Percentiles rank a stretch among this genome's conserved stretches.
Conservation (phyloP, 805 yeast species). For the Saturnispora kantuleensis region DNA sequence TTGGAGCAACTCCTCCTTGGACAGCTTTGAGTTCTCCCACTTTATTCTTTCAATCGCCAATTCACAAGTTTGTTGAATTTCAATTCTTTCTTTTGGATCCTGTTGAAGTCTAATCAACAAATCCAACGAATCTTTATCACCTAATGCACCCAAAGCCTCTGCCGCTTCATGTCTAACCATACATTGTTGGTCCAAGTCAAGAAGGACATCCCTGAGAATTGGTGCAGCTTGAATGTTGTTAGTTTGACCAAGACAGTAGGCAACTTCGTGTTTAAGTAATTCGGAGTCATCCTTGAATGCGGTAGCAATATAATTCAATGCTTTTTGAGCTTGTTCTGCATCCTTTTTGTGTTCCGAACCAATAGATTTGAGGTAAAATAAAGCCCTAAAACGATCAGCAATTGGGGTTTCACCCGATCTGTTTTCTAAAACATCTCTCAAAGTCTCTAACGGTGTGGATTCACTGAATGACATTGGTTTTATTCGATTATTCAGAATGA, state of each 20-base stretch:
- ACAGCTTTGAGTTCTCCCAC: conserved; percentile 72
- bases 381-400: conserved; percentile 86
- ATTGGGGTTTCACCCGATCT: conserved; percentile 59
- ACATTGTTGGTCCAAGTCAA: conserved; percentile 59
- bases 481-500: not conserved
- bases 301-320: conserved; percentile 75
- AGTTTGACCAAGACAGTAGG: conserved; percentile 94
- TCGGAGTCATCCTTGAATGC: conserved; percentile 79
- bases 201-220: conserved; percentile 60
- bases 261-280: conserved; percentile 92
- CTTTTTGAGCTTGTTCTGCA: conserved; percentile 46
- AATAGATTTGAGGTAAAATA: conserved; percentile 78
- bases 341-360: conserved; percentile 62
- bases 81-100: conserved; percentile 62
- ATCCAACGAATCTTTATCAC: conserved; percentile 63
- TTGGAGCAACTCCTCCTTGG: conserved; percentile 62
- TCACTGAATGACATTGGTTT: conserved; percentile 18
- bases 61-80: conserved; percentile 95
- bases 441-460: conserved; percentile 40
- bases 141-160: conserved; percentile 95
- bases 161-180: conserved; percentile 99
- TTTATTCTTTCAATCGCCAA: conserved; percentile 89
- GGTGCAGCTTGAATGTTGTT: conserved; percentile 73
- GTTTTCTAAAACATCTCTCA: conserved; percentile 63
- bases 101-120: conserved; percentile 56